Conservation (phyloP, 208 protist species). For the Trypanosoma brucei region DNA sequence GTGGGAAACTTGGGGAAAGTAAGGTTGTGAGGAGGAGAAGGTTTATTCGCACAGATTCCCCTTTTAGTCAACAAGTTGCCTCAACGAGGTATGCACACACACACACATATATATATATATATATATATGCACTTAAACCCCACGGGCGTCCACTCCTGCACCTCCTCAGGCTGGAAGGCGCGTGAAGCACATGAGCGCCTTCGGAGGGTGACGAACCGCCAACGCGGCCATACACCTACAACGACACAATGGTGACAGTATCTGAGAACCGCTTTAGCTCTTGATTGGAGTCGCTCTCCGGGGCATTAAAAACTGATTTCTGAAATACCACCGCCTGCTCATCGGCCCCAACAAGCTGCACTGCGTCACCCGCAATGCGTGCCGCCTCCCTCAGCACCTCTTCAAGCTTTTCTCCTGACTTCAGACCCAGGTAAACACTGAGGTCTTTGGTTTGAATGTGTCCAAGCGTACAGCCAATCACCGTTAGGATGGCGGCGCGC, state of each 20-base stretch:
- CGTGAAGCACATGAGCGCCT: too few species aligned
- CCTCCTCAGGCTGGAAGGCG: too few species aligned
- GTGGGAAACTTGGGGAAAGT: too few species aligned
- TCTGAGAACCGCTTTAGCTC: constrained; percentile 60
- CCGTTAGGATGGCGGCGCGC: constrained; percentile 73
- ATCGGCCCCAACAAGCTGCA: constrained; percentile 32
- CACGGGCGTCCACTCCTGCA: too few species aligned
- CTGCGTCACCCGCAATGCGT: constrained; percentile 42
- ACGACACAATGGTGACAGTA: constrained; percentile 41
- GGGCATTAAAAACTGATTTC: constrained; percentile 65
- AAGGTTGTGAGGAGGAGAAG: too few species aligned
- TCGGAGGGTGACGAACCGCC: not conserved
- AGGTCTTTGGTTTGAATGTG: constrained; percentile 40
- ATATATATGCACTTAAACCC: too few species aligned
- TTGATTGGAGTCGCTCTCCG: constrained; percentile 55
- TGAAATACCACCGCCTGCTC: constrained; percentile 51
- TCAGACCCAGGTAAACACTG: constrained; percentile 55
- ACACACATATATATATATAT: too few species aligned
- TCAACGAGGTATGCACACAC: too few species aligned
- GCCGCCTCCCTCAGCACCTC: constrained; percentile 58
- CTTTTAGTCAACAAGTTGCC: too few species aligned
- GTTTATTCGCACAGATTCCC: too few species aligned
- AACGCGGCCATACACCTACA: not conserved
- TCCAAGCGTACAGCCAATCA: constrained; percentile 64
- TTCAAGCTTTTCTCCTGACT: constrained; percentile 32